Evolutionary conservation across 2,329 filamentous ascomycete genomes (phyloP), one percentile per base, ranked within the genome.

Genomic region (Aspergillus sp.): DNA sequence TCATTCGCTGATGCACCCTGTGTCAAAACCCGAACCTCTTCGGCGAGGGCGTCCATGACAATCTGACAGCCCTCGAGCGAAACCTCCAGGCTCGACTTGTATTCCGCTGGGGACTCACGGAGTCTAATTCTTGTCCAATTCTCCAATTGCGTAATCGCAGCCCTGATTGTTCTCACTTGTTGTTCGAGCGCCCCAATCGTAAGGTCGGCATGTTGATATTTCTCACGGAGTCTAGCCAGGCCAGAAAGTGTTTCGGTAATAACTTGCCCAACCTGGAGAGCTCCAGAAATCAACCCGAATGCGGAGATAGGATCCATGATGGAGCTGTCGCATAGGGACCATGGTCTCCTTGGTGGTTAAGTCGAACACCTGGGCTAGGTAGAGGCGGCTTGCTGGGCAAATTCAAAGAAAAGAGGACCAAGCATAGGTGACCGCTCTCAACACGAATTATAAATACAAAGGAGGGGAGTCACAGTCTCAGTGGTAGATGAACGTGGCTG

Each of bases 111-210:
- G 19, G 65, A 63, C 48, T 65, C 59, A 37, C 62, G 52, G 23
- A 65, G 57, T 57, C 67, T 67, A 40, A 63, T 65, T 15, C 61
- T 62, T 7, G 70, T 64, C 72, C 72, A 75, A 39, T 74, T 70
- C 41, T 72, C 65, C 33, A 77, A 67, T 51, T 74, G 71, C 12
- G 64, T 69, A 31, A 77, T 64, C 6, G 75, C 71, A 0, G 71
- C 67, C 46, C 69, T 66, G 58, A 77, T 73, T n/a, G 70, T 72
- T 6, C 55, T 66, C 46, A 77, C 62, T 59, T 76, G 70, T 17
- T 64, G 61, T 40, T 76, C 71, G 39, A 77, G 68, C 23, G 70
- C 70, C 37, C 65, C 65, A 43, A 77, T 74, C 15, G 73, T 76
- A 50, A 73, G 61, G 55, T 76, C 74, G 40, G 75, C 73, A 57